Base-by-base conservation (phyloP, 2,329 filamentous ascomycete species). In the Parafenestella ontariensis region DNA sequence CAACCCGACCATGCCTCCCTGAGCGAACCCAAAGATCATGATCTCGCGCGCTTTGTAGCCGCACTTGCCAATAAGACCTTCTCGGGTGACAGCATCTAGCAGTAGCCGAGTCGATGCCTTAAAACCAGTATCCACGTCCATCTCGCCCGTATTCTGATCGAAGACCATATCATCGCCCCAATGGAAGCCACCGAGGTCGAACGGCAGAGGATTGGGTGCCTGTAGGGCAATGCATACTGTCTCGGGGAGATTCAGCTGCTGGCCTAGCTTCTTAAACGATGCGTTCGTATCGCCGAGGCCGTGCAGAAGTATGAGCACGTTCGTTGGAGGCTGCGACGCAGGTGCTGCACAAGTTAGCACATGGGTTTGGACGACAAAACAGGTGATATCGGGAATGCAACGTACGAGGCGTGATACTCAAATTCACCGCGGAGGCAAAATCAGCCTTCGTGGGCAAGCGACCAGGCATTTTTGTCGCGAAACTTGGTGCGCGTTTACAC, bases 271-370 rank as follows among this genome's bases (percentile, higher is more conserved):
- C 55, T 85, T 83, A 73, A 95, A 96, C 31, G 89, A 82, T 3
- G 73, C 68, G 55, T 91, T 84, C 29, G 84, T 86, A 77, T 96
- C 92, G 58, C 92, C 92, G 11, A 96, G 84, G 60, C 92, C 92
- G 75, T 96, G 92, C 53, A 96, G 86, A 46, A 96, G 84, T 69
- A 96, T 78, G 58, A 96, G 85, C 63, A 96, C 82, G 65, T 93
- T 89, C 39, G 87, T 89, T 9, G 89, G 85, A 11, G 84, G 83
- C 56, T 89, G 85, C 23, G 72, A 70, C 28, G 59, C 68, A 13
- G 80, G 78, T 69, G 75, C 66, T 69, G 58, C 7, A 13, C 15
- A 26, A 2, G 63, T 74, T 46, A 74, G 67, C 46, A 6, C 20
- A 20, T 3, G 36, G 10, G 11, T n/a, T n/a, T 24, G 7, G 28